Evolutionary conservation across 495 filamentous ascomycete species (phyloP), one percentile per base, ranked within the genome.

Genomic region (Lophium mytilinum): DNA sequence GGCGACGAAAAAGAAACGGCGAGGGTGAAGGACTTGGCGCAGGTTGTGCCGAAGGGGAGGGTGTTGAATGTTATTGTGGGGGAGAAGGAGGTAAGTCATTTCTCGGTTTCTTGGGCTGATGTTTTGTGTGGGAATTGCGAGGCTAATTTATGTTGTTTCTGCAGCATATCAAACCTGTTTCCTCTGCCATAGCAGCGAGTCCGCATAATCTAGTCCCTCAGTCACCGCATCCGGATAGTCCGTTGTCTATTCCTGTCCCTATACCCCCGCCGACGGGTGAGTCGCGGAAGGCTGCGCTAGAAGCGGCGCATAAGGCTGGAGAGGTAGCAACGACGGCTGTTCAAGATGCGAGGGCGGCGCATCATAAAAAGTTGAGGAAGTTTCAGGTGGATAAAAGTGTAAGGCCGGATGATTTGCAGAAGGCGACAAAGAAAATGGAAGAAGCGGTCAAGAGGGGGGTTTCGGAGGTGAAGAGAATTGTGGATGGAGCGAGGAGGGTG

Each of bases 181-280:
- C 78, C 43, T 82, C 83, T 42, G 84, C 89, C 7, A 84, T 95
- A 48, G 77, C 85, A 52, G 73, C 76, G 18, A 84, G 82, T 36
- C 73, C 80, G 50, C 77, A 86, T 60, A 88, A 83, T 71, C 78
- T 93, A 62, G 86, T 84, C 37, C 88, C 89, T 11, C 85, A 88
- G 21, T 17, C 35, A 68, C 74, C 80, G 1, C 82, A 82, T 65
- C 72, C 83, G 4, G 79, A 85, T 52, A 85, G 87, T 62, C 81
- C 42, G 77, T 85, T 66, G 3, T 85, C 90, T 61, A 77, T 95
- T 46, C 79, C 83, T 56, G 79, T 93, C 48, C 77, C 78, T 35
- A 79, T 92, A 41, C 89, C 90, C 40, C 80, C 78, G 45, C 79
- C 76, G 56, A 92, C 76, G 46, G 85, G 76, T 62, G 86, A 83